Percentiles rank a stretch among this genome's conserved stretches.
These are phyloP conservation scores for Sungouiozyma ichnusensis DNA, from an alignment of 805 yeast genomes.

Conservation along the genomic window DNA sequence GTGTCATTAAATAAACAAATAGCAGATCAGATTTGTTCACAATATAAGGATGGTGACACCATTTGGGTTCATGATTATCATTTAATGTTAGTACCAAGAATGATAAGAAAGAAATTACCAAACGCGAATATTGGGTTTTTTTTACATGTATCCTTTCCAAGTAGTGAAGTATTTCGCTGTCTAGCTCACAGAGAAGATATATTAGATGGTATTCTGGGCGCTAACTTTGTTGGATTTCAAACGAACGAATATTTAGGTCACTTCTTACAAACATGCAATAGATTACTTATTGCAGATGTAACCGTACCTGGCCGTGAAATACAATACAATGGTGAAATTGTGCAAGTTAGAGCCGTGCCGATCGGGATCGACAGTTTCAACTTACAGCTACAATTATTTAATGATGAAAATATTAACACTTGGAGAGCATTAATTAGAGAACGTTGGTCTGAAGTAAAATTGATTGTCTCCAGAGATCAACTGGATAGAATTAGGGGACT, in stretches of 20 bases:
- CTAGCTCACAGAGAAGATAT: constrained; percentile 75
- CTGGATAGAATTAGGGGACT: constrained; percentile 81
- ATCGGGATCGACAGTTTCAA: constrained; percentile 74
- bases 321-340: constrained; percentile 46
- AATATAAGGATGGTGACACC: constrained; percentile 62
- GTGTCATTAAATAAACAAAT: constrained; percentile 60
- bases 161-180: constrained; percentile 89
- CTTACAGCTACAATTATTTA: constrained; percentile 38
- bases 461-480: constrained; percentile 83
- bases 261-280: constrained; percentile 80
- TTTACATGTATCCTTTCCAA: constrained; percentile 88
- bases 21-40: constrained; percentile 62
- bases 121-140: constrained; percentile 84
- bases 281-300: constrained; percentile 74
- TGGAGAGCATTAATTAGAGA: constrained; percentile 67
- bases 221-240: constrained; percentile 82
- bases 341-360: constrained; percentile 49
- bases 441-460: constrained; percentile 58
- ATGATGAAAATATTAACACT: constrained; percentile 39
- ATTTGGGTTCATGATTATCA: constrained; percentile 96
- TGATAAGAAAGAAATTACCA: constrained; percentile 70
- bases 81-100: constrained; percentile 69
- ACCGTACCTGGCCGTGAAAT: constrained; percentile 38
- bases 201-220: constrained; percentile 76
- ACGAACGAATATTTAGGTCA: constrained; percentile 89